Conservation (phyloP, 164 flowering plant species). For the Paratinospora sagittata region DNA sequence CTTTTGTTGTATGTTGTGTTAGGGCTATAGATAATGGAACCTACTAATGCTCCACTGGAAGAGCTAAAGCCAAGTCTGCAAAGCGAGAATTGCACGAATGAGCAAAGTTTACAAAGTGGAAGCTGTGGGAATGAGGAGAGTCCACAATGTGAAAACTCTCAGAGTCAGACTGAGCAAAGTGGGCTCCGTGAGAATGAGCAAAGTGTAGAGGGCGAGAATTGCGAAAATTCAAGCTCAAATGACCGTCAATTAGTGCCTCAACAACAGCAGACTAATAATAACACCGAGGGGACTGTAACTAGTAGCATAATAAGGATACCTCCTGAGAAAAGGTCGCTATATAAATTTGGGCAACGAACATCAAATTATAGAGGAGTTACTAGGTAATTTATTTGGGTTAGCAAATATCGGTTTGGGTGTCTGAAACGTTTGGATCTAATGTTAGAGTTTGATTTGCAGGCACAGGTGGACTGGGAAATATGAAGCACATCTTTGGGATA, state of each 20-base stretch:
- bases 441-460: conserved; percentile 3
- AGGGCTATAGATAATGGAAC: background rate
- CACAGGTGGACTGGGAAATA: conserved; percentile 24
- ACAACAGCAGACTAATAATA: background rate
- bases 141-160: background rate
- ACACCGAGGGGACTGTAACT: background rate
- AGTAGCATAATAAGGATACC: background rate
- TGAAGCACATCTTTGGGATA: conserved; percentile 25
- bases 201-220: background rate
- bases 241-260: background rate
- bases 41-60: background rate
- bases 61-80: background rate
- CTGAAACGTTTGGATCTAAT: background rate
- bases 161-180: background rate
- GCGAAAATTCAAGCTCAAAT: background rate
- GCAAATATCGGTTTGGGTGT: background rate
- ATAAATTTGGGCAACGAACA: conserved; percentile 10
- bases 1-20: background rate
- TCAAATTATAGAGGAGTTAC: conserved; percentile 21
- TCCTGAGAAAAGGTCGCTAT: conserved; percentile 7
- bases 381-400: conserved; percentile 10
- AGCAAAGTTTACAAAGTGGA: background rate
- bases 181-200: background rate
- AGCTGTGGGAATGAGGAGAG: background rate
- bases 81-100: background rate